Conservation (phyloP, 768 basidiomycete species). For the Cystoderma amianthinum region DNA sequence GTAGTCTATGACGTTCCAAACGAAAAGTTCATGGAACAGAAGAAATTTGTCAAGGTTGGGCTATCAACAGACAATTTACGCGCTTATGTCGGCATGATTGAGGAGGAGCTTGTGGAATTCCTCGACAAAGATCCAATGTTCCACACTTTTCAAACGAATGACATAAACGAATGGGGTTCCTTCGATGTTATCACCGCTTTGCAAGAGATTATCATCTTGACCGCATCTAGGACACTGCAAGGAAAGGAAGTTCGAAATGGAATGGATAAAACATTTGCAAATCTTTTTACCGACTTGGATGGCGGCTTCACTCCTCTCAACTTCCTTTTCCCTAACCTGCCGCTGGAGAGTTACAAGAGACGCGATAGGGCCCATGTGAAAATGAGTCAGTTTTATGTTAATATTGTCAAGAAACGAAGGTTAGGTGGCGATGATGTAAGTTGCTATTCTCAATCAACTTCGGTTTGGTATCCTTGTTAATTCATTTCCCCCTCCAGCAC, state of each 20-base stretch:
- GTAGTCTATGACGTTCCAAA: conserved; percentile 98
- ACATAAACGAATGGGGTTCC: conserved; percentile 69
- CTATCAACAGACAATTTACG: conserved; percentile 89
- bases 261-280: conserved; percentile 80
- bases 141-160: conserved; percentile 50
- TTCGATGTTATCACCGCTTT: conserved; percentile 71
- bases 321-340: conserved; percentile 91
- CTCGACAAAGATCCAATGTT: conserved; percentile 62
- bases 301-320: conserved; percentile 95
- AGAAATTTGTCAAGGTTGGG: conserved; percentile 96
- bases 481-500: conserved; percentile 23
- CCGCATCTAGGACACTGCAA: conserved; percentile 90
- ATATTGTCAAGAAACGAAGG: conserved; percentile 74
- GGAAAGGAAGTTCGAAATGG: conserved; percentile 79
- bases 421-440: conserved; percentile 37
- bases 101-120: conserved; percentile 68
- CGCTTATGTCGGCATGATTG: conserved; percentile 76
- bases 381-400: conserved; percentile 90
- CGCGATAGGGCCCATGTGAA: conserved; percentile 88
- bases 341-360: conserved; percentile 82
- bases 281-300: conserved; percentile 83
- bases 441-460: not conserved
- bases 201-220: conserved; percentile 90
- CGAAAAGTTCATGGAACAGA: conserved; percentile 97
- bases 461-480: conserved; percentile 3